Evolutionary conservation across 164 flowering plant genomes (phyloP), one percentile per base, ranked within the genome.

Genomic region (Houttuynia cordata): DNA sequence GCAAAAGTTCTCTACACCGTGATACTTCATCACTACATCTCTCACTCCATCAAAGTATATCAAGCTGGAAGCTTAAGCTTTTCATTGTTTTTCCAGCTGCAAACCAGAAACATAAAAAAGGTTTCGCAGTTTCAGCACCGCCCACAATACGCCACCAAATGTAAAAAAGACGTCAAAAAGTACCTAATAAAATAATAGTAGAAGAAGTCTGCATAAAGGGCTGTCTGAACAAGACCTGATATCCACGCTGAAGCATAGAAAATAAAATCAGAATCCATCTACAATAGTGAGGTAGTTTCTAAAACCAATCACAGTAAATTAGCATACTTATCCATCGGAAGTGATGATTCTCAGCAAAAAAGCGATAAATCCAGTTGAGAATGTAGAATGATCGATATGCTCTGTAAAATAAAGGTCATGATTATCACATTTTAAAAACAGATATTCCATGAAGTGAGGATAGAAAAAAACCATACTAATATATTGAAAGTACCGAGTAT

Each of bases 351-450:
- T 88, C 97, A 13, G 84, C 76, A 68, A 84, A 75, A 67, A 86
- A 88, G 57, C 97, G 89, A 70, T 84, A 91, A 50, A 83, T 78
- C 97, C 97, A 91, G 72, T 91, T 88, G 54, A 88, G 76, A 54
- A 88, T 78, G 75, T 91, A 91, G 22, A 91, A 71, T 42, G 77
- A 89, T 17, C 96, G 86, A 75, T 91, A 91, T 39, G 96, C 91
- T 66, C 97, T 91, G 85, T 73, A 79, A 19, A 15, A 53, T 14
- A 24, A 37, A 49, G 14, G 13, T 12, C 7, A 40, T 8, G 7
- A 18, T 22, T 9, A 53, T n/a, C 8, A 22, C 53, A 6, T 15
- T 57, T 4, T 17, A 37, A 57, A 4, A 57, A 34, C 49, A 45
- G 13, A 45, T 10, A 12, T 45, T 45, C 17, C 13, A 45, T 7